Conservation (phyloP, 129 eudicot species). For the Sambucus nigra region DNA sequence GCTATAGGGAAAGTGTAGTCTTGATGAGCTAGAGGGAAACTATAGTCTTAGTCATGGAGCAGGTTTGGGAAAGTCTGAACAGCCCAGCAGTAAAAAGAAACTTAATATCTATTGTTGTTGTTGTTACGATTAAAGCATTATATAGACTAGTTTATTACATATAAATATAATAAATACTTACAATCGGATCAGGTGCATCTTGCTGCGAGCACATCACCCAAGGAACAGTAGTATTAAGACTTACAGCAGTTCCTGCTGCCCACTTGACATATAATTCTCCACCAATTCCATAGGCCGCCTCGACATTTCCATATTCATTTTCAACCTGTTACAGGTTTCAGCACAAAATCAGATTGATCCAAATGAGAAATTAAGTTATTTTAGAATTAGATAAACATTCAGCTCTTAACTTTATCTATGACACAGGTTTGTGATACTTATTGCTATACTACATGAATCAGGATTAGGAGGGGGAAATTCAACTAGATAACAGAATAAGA, state of each 20-base stretch:
- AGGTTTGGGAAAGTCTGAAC: no score
- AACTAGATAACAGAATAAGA: no score
- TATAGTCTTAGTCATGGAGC: no score
- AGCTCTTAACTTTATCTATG: neutral
- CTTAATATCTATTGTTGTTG: no score
- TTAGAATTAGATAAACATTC: neutral
- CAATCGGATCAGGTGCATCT: slow-evolving; percentile 83
- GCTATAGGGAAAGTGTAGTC: no score
- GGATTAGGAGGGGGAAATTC: no score
- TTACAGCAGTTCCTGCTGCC: slow-evolving; percentile 79
- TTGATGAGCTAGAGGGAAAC: no score
- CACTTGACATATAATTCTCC: slow-evolving; percentile 57
- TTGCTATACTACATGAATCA: neutral
- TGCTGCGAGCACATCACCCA: slow-evolving; percentile 85
- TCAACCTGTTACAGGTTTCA: slow-evolving; percentile 45
- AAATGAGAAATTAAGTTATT: neutral
- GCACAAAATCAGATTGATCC: slow-evolving; percentile 5
- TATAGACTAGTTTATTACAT: neutral
- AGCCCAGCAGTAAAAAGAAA: neutral
- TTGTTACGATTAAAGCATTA: neutral
- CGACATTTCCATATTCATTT: slow-evolving; percentile 76
- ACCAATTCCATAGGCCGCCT: slow-evolving; percentile 56
- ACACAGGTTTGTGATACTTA: neutral
- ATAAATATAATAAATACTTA: slow-evolving; percentile 20
- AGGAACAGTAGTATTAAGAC: slow-evolving; percentile 60